Conservation (phyloP, 805 yeast species). For the Cyberlindnera xylosilytica region DNA sequence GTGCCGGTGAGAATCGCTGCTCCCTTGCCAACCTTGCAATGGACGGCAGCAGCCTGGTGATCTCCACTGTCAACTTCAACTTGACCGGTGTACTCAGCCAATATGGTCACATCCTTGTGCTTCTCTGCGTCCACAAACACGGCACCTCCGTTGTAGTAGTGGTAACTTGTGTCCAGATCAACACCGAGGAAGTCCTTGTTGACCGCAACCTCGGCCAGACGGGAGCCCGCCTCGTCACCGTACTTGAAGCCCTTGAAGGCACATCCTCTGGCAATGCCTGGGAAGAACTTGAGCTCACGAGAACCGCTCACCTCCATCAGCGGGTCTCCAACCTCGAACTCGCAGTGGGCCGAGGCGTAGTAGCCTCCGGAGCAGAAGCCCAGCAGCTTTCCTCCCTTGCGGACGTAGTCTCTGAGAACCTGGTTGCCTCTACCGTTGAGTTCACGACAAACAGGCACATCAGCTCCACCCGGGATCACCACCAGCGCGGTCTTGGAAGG, state of each 20-base stretch:
- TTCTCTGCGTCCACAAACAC: constrained; percentile 73
- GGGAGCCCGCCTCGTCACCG: constrained; percentile 72
- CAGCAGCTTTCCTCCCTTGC: constrained; percentile 74
- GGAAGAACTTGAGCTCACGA: constrained; percentile 77
- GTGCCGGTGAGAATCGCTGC: constrained; percentile 74
- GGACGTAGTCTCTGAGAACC: constrained; percentile 59
- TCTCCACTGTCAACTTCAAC: constrained; percentile 46
- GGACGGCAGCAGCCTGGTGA: constrained; percentile 67
- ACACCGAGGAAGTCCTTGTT: constrained; percentile 31
- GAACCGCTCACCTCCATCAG: constrained; percentile 78
- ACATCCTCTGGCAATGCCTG: constrained; percentile 81
- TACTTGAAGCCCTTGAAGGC: constrained; percentile 80
- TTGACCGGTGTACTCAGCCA: constrained; percentile 63
- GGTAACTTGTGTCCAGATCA: constrained; percentile 26
- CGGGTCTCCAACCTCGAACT: constrained; percentile 76
- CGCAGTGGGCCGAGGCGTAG: constrained; percentile 69
- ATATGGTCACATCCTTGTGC: constrained; percentile 58
- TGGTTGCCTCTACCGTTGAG: constrained; percentile 69
- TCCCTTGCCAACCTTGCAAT: constrained; percentile 70
- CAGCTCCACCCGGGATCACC: constrained; percentile 97
- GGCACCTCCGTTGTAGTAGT: constrained; percentile 88
- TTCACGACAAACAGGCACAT: constrained; percentile 73
- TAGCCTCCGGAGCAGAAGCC: constrained; percentile 98
- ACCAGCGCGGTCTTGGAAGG: constrained; percentile 68
- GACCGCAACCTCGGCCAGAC: constrained; percentile 48